Evolutionary conservation across 1,284 basidiomycete species (phyloP).

Genomic region (Ceratobasidium sp.): DNA sequence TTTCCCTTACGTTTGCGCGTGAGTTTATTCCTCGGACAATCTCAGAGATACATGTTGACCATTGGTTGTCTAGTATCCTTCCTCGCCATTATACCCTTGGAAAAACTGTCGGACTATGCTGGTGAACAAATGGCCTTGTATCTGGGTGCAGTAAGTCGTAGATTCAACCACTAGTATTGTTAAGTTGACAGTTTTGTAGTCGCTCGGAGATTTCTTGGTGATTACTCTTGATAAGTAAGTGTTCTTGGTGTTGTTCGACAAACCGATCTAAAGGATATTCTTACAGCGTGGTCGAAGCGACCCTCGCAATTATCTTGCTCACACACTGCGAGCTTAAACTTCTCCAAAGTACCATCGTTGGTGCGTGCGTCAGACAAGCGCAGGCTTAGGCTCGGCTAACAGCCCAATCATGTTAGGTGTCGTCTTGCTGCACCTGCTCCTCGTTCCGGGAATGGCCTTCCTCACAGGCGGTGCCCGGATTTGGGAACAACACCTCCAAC

Average conservation of each 20-base stretch:
- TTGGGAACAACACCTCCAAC: constrained; percentile 45
- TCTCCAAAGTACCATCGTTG: constrained; percentile 44
- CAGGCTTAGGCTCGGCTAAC: no score
- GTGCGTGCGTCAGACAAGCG: no score
- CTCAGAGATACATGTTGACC: constrained; percentile 49
- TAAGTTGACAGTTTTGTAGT: constrained; percentile 9
- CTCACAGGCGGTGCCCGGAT: constrained; percentile 45
- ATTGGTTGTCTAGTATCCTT: constrained; percentile 42
- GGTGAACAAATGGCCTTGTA: constrained; percentile 47
- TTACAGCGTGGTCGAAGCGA: constrained; percentile 42
- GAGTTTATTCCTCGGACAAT: constrained; percentile 57
- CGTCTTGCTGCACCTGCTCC: constrained; percentile 44
- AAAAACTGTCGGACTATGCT: constrained; percentile 39
- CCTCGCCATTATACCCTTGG: constrained; percentile 45
- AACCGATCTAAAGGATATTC: no score
- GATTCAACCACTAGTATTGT: no score
- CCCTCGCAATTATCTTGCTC: constrained; percentile 32
- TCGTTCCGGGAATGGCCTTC: constrained; percentile 46
- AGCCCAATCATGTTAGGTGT: no score
- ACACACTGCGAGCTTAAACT: constrained; percentile 47
- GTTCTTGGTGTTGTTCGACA: no score
- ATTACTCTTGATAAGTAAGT: no score
- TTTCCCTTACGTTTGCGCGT: constrained; percentile 50
- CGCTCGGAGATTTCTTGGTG: constrained; percentile 46
- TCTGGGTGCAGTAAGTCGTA: constrained; percentile 42